Conservation (phyloP, 768 basidiomycete genomes). For the Clathrus columnatus region DNA sequence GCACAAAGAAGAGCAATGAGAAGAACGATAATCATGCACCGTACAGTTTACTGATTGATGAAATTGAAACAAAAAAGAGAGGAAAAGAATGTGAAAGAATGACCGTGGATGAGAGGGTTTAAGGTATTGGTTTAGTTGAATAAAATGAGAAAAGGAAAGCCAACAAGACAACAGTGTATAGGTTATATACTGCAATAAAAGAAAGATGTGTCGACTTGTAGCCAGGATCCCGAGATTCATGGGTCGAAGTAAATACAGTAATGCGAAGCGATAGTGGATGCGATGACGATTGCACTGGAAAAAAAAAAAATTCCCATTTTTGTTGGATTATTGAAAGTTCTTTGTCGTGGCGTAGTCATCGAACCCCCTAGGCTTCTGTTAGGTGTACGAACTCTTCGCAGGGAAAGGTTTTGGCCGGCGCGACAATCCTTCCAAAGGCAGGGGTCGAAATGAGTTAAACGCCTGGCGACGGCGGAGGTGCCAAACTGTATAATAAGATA, state of each 20-base stretch:
- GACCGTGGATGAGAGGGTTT: too few relatives aligned
- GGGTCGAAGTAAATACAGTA: neutral
- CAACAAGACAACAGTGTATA: slow-evolving; percentile 48
- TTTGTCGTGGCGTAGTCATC: too few relatives aligned
- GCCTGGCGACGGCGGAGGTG: neutral
- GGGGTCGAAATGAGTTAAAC: too few relatives aligned
- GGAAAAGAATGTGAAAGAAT: slow-evolving; percentile 14
- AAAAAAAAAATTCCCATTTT: too few relatives aligned
- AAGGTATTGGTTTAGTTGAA: too few relatives aligned
- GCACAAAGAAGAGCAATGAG: slow-evolving; percentile 14
- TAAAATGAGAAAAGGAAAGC: slow-evolving; percentile 15
- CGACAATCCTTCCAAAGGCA: too few relatives aligned
- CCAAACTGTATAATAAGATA: neutral
- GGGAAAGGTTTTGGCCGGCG: too few relatives aligned
- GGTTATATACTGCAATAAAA: neutral
- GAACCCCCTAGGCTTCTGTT: too few relatives aligned
- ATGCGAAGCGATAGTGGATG: neutral
- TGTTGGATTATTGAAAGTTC: too few relatives aligned
- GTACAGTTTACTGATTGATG: slow-evolving; percentile 25
- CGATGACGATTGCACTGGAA: neutral
- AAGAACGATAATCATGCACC: slow-evolving; percentile 21
- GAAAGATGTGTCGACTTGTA: neutral
- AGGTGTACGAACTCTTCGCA: too few relatives aligned
- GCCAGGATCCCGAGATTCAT: neutral
- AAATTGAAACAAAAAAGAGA: slow-evolving; percentile 14